Evolutionary conservation across 1,139 yeast genomes (phyloP), one percentile per base, ranked within the genome.

Genomic region (Saccharomyces hybrid): DNA sequence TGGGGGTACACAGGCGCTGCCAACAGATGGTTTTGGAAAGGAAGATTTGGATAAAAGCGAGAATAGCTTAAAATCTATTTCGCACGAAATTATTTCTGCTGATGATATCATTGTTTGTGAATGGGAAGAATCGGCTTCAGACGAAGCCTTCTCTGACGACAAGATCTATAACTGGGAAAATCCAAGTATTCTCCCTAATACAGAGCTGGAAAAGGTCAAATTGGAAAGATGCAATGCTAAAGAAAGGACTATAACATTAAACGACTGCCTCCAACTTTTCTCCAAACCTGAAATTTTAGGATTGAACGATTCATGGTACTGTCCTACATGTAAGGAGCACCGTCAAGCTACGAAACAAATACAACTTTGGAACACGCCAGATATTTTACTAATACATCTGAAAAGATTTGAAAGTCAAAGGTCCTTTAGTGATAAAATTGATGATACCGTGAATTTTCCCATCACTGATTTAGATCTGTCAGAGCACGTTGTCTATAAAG

Each of bases 351-450:
- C 96, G 4, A 93, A 93, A 66, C 86, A 90, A 46, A 86, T 93
- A 56, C 95, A 90, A 70, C 75, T 93, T 31, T 93, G 98, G 98
- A 80, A 84, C 16, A 83, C 88, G 0, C 98, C 98, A 0, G 98
- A 93, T 65, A 83, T 93, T 44, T 75, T 93, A 58, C 84, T 96
- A 0, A 85, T 93, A 52, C 99, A 93, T 68, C 77, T 93, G 68
- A 93, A 93, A 69, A 76, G 99, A 61, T 93, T 93, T 72, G 93
- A 90, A 63, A 87, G 86, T 61, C 88, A 88, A 42, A 75, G 95
- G 51, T 83, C 91, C 47, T 84, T 89, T 61, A 84, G 97, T 68
- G 98, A 91, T 66, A 93, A 93, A 72, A 88, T 93, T 61, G 91
- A 84, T 66, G 86, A 83, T 52, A 80, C 83, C 38, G 95, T 93